Conservation (phyloP, 2,329 filamentous ascomycete genomes). For the Malbranchea zuffiana region DNA sequence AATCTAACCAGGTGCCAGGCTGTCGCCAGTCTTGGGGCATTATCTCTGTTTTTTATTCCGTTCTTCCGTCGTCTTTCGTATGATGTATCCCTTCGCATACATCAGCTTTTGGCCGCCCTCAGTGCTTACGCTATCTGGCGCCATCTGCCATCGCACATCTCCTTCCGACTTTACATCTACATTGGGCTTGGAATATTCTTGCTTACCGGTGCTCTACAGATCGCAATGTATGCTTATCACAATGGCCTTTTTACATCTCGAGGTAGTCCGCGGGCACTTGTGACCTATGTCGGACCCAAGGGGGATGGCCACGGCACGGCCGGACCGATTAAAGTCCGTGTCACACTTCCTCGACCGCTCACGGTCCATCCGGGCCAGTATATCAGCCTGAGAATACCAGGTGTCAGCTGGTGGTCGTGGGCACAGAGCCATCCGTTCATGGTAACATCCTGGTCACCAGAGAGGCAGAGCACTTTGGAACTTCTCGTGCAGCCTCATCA, state of each 20-base stretch:
- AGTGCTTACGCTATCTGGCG: slow-evolving; percentile 18
- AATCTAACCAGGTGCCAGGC: no score
- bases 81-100: slow-evolving; percentile 19
- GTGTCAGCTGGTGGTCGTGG: slow-evolving; percentile 18
- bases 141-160: slow-evolving; percentile 13
- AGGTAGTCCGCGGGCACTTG: slow-evolving; percentile 15
- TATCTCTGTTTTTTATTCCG: slow-evolving; percentile 17
- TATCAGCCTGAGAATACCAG: slow-evolving; percentile 22
- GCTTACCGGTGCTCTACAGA: slow-evolving; percentile 15
- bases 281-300: slow-evolving; percentile 11
- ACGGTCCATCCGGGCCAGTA: slow-evolving; percentile 20
- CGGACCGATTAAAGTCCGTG: slow-evolving; percentile 14
- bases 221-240: slow-evolving; percentile 15
- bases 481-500: slow-evolving; percentile 24
- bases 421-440: slow-evolving; percentile 20
- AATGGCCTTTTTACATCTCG: slow-evolving; percentile 18
- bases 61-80: slow-evolving; percentile 17
- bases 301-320: slow-evolving; percentile 8
- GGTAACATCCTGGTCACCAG: no score
- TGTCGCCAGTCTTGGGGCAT: slow-evolving; percentile 12
- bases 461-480: slow-evolving; percentile 23
- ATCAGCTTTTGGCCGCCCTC: slow-evolving; percentile 16
- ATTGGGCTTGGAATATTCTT: slow-evolving; percentile 15
- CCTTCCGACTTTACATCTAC: slow-evolving; percentile 16
- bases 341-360: slow-evolving; percentile 17